Evolutionary conservation across 495 filamentous ascomycete genomes (phyloP), one percentile per base, ranked within the genome.

Genomic region (Aspergillus baeticus): DNA sequence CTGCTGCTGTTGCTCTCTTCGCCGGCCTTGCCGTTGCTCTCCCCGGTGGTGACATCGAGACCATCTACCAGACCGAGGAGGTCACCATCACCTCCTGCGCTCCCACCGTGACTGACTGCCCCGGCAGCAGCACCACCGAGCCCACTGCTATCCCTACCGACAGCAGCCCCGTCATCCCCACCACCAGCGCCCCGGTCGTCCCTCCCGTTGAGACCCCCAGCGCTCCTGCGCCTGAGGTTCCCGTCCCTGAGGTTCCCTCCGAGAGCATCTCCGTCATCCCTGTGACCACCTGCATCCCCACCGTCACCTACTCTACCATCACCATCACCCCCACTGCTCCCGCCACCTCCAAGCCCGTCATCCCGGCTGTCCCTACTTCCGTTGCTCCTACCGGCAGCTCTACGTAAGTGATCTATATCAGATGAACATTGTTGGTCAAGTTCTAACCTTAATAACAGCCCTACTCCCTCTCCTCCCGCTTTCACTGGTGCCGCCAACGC

Each of bases 1-100:
- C 72, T 64, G 73, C 69, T 60, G 64, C 75, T 63, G 57, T 77
- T 69, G 77, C 77, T 64, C 65, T 81, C 70, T 76, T 77, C 70
- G 77, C 77, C 62, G 73, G 74, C 66, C 69, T 76, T 61, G 70
- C 71, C 58, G 64, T 63, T 63, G 75, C 75, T 62, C 56, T 69
- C 63, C 65, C 67, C 58, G 61, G 63, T 57, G 70, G 57, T 55
- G 69, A 59, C 41, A 67, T 73, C 57, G 48, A 69, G 60, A 80
- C 77, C 62, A 69, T 82, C 75, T 82, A 77, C 76, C 62, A 70
- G 69, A 85, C 81, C 62, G 69, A 75, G 44, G 75, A 77, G 58
- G 74, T 79, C 55, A 81, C 79, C 64, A 71, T 84, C 74, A 85
- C 77, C 65, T 83, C 78, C 23, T 89, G 86, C 70, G 77, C 73